Evolutionary conservation across 805 yeast genomes (phyloP), one percentile per base, ranked within the genome.

Genomic region (Cyberlindnera sargentensis): DNA sequence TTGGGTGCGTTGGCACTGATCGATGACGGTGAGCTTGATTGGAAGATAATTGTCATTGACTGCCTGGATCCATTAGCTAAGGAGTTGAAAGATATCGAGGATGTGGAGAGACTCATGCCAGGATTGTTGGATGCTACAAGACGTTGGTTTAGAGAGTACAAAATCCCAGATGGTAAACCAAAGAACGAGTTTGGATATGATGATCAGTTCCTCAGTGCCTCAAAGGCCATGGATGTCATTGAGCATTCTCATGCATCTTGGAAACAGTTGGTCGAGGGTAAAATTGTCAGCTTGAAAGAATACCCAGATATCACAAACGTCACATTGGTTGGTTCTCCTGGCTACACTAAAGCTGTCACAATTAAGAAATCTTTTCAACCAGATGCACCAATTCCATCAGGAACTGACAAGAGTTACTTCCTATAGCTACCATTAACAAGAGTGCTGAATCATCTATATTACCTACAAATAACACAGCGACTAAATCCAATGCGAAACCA

Each of bases 21-120:
- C 47, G 95, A 85, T 57, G 97, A 90, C 65, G 97, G 96, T 53
- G 99, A 93, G 69, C 75, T 95, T 46, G 99, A 91, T 69, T 91
- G 98, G 98, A 87, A 87, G 66, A 71, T 87, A 30, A 76, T 87
- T 46, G 87, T 75, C 20, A 82, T 87, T 44, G 82, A 82, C 56
- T 67, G 71, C 29, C 67, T 72, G 42, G 95, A 86, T 61, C 82
- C 85, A 37, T 59, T 82, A 58, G 81, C 87, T 25, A 46, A 68
- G 5, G 68, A 76, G 50, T 61, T 87, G 45, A 69, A 80, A 55
- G 80, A 75, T 58, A 71, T 87, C 37, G 68, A 70, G 47, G 95
- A 86, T 63, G 86, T 87, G 28, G 79, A 80, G 47, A 62, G 63
- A 26, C 67, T 72, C 49, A 72, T 83, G 68, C 95, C 95, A 32